These are phyloP conservation scores for Aspergillus eucalypticola DNA, from an alignment of 2,329 filamentous ascomycete species.

Conservation along the genomic window DNA sequence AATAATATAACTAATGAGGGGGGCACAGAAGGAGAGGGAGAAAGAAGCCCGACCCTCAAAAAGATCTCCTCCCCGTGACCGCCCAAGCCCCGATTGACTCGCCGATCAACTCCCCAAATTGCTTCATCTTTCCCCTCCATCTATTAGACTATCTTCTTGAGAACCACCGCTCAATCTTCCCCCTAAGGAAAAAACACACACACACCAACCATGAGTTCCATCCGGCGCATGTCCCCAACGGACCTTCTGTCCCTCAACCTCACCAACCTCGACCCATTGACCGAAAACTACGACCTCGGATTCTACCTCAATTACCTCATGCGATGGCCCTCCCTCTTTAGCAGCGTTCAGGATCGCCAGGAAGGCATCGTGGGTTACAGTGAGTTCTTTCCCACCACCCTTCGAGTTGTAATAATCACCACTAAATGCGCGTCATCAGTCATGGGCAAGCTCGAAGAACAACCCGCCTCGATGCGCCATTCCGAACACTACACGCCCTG, in stretches of 20 bases:
- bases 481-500: constrained; percentile 96
- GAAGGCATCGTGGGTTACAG: constrained; percentile 95
- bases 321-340: constrained; percentile 93
- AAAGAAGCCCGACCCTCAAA: neutral
- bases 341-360: constrained; percentile 79
- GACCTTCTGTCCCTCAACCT: constrained; percentile 89
- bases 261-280: constrained; percentile 92
- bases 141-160: neutral
- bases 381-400: constrained; percentile 47
- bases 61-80: constrained; percentile 25
- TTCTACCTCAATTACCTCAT: constrained; percentile 97
- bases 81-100: constrained; percentile 26
- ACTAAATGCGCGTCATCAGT: constrained; percentile 54
- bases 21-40: neutral
- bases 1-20: neutral
- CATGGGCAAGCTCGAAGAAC: constrained; percentile 95
- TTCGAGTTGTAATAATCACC: neutral
- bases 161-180: neutral
- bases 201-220: constrained; percentile 66
- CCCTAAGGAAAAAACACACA: neutral
- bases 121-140: neutral
- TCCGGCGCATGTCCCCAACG: constrained; percentile 78
- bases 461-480: constrained; percentile 69
- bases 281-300: constrained; percentile 94
- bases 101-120: neutral